These are phyloP conservation scores for Vitis cinerea DNA, from an alignment of 164 flowering plant species.

Conservation along the genomic window DNA sequence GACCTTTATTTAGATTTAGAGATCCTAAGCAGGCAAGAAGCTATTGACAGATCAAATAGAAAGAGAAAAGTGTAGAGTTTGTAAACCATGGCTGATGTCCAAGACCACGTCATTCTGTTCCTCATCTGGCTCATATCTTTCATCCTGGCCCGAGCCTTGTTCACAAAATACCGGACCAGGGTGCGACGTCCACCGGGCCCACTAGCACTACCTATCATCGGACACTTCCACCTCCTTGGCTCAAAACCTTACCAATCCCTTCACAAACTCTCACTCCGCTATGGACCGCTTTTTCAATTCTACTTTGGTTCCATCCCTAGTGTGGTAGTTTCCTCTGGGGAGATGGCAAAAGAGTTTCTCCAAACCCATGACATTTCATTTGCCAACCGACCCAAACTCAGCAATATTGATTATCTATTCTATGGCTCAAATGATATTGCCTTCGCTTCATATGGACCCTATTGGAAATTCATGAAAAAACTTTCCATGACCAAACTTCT, in stretches of 20 bases:
- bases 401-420: slow-evolving; percentile 33
- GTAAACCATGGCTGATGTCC: no score
- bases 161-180: no score
- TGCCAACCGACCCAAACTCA: slow-evolving; percentile 28
- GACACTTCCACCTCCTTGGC: slow-evolving; percentile 60
- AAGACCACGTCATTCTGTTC: no score
- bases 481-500: slow-evolving; percentile 47
- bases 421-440: slow-evolving; percentile 38
- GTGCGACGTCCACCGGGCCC: slow-evolving; percentile 48
- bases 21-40: no score
- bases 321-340: slow-evolving; percentile 45
- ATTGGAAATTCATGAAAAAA: slow-evolving; percentile 65
- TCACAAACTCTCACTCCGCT: slow-evolving; percentile 32
- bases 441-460: slow-evolving; percentile 57
- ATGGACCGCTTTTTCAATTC: slow-evolving; percentile 56
- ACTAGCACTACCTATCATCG: slow-evolving; percentile 43
- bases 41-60: no score
- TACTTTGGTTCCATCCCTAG: slow-evolving; percentile 46
- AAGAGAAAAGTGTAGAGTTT: no score
- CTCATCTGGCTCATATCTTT: no score
- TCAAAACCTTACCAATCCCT: slow-evolving; percentile 46
- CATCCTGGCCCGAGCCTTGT: no score
- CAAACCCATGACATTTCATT: slow-evolving; percentile 49
- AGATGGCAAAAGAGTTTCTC: slow-evolving; percentile 44
- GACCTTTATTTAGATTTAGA: no score